Evolutionary conservation across 2,329 filamentous ascomycete species (phyloP).

Genomic region (Colletotrichum lini): DNA sequence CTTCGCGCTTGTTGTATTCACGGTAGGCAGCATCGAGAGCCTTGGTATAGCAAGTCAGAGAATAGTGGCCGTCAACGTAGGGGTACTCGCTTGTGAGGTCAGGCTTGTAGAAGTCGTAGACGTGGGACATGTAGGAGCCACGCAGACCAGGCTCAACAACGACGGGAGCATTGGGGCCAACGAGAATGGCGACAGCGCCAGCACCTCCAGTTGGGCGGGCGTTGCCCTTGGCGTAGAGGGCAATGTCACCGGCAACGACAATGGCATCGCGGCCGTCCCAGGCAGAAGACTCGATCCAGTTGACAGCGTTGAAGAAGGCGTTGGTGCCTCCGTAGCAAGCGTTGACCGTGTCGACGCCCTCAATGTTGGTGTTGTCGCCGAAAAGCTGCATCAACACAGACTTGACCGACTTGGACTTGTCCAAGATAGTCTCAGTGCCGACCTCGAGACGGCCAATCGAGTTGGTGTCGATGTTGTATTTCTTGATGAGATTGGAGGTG

Average conservation of each 20-base stretch:
- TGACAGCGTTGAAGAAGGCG: conserved; percentile 85
- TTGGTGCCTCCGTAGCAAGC: conserved; percentile 91
- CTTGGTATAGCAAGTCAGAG: conserved; percentile 84
- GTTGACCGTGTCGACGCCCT: conserved; percentile 87
- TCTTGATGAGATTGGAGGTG: conserved; percentile 82
- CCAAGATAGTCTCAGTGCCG: conserved; percentile 86
- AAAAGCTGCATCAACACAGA: conserved; percentile 90
- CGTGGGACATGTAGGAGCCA: conserved; percentile 85
- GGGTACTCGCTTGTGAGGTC: conserved; percentile 90
- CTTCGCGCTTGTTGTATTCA: conserved; percentile 83
- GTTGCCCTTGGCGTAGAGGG: conserved; percentile 86
- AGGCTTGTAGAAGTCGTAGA: conserved; percentile 93
- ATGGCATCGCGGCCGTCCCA: conserved; percentile 89
- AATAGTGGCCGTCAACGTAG: conserved; percentile 88
- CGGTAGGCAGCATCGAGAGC: conserved; percentile 87
- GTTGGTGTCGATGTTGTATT: conserved; percentile 86
- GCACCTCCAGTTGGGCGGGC: conserved; percentile 87
- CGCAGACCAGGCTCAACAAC: conserved; percentile 84
- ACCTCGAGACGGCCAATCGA: conserved; percentile 87
- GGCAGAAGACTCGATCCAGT: conserved; percentile 89
- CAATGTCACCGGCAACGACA: conserved; percentile 86
- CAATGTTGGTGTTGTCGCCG: conserved; percentile 85
- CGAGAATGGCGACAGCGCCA: conserved; percentile 83
- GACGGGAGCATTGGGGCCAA: conserved; percentile 83
- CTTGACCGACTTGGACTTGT: conserved; percentile 95